These are phyloP conservation scores for Peniophora sp. DNA, from an alignment of 1,284 basidiomycete genomes.

Conservation along the genomic window DNA sequence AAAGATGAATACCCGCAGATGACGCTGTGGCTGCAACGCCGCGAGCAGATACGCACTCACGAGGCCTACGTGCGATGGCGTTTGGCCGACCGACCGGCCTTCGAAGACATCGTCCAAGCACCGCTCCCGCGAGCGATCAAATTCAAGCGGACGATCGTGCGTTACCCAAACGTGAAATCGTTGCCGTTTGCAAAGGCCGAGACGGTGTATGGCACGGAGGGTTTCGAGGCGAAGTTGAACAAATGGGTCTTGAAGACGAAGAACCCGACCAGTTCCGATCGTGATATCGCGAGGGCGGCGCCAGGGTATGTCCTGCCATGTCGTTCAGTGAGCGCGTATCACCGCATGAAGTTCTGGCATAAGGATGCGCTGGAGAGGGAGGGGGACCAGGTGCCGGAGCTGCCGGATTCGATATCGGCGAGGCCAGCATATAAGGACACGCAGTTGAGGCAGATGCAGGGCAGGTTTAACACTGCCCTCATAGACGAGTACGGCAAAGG, in stretches of 20 bases:
- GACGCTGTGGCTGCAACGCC: slow-evolving; percentile 23
- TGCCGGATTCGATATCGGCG: slow-evolving; percentile 16
- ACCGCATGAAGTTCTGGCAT: slow-evolving; percentile 16
- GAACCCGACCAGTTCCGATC: not conserved
- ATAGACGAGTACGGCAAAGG: not conserved
- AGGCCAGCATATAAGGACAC: slow-evolving; percentile 10
- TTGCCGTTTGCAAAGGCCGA: not conserved
- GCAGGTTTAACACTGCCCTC: not conserved
- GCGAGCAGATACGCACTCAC: slow-evolving; percentile 16
- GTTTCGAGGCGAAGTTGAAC: not conserved
- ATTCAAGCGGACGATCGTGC: not conserved
- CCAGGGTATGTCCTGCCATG: slow-evolving; percentile 9
- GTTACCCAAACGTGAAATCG: not conserved
- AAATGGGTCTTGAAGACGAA: not conserved
- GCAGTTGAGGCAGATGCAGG: slow-evolving; percentile 1
- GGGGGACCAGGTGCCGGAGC: slow-evolving; percentile 1
- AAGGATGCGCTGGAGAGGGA: not conserved
- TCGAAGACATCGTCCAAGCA: slow-evolving; percentile 4
- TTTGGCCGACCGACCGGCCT: slow-evolving; percentile 3
- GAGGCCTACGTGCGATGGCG: not conserved
- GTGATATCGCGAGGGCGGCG: not conserved
- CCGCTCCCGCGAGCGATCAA: not conserved
- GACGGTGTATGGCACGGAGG: not conserved
- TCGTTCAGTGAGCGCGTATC: slow-evolving; percentile 14
- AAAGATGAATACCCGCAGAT: slow-evolving; percentile 24